phyloP scores from a whole-genome alignment of 371 early-diverging fungal genomes.

The Umbelopsis sp. region DNA sequence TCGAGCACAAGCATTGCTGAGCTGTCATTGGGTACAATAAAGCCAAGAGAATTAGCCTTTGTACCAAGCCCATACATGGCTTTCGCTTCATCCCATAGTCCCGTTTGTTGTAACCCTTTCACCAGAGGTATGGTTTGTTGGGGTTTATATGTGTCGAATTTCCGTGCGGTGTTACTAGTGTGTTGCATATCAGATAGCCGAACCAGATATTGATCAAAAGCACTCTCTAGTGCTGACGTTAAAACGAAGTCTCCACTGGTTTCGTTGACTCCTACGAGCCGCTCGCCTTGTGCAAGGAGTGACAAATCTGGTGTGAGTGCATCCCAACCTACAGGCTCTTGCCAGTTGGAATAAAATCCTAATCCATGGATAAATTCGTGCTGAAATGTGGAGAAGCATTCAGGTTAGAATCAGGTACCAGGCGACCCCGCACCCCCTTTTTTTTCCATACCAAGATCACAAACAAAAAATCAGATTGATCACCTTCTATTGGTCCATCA shows the following conservation, averaged over 20 bases:
- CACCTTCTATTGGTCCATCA: constrained; percentile 39
- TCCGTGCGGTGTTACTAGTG: not conserved
- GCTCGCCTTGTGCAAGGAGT: constrained; percentile 15
- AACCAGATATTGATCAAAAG: not conserved
- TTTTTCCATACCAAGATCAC: constrained; percentile 40
- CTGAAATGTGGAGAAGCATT: constrained; percentile 13
- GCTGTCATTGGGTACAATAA: constrained; percentile 10
- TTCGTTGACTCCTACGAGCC: constrained; percentile 9
- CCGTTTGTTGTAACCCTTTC: not conserved
- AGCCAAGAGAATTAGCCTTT: constrained; percentile 21
- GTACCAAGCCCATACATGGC: constrained; percentile 24
- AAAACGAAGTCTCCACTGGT: not conserved
- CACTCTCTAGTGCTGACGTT: not conserved
- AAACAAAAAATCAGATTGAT: constrained; percentile 60
- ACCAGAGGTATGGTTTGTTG: not conserved
- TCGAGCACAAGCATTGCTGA: constrained; percentile 27
- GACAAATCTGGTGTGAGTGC: constrained; percentile 30
- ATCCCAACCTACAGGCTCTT: constrained; percentile 29
- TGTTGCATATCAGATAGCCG: not conserved
- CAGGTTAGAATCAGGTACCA: not conserved
- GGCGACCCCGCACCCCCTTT: not conserved
- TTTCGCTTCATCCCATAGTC: constrained; percentile 11
- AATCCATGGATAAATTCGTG: constrained; percentile 72
- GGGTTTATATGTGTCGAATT: not conserved
- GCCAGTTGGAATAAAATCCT: constrained; percentile 59